A percentile compares a stretch with the other conserved stretches of the same genome.
Evolutionary conservation across 495 filamentous ascomycete species (phyloP).

Genomic region (Chaetomium fimeti): DNA sequence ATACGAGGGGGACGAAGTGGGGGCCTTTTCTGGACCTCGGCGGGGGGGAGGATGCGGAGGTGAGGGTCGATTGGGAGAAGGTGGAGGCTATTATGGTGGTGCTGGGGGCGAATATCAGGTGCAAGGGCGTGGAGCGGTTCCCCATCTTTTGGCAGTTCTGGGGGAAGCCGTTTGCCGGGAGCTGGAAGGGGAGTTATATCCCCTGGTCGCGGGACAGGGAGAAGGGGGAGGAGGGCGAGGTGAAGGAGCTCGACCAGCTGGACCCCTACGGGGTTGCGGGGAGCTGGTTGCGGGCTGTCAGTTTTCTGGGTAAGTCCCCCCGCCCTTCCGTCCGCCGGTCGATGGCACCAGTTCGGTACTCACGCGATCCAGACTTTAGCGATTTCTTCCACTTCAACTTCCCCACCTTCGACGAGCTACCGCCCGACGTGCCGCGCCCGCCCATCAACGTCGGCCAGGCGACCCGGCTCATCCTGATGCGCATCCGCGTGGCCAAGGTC

Average conservation of each 20-base stretch:
- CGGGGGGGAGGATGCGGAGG: background rate
- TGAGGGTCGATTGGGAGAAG: conserved; percentile 66
- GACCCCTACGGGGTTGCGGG: conserved; percentile 64
- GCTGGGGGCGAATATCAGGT: conserved; percentile 53
- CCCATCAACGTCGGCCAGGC: conserved; percentile 57
- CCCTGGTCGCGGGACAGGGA: conserved; percentile 25
- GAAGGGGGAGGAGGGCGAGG: conserved; percentile 15
- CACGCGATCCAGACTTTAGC: conserved; percentile 48
- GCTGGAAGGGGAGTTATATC: conserved; percentile 48
- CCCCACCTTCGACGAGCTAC: conserved; percentile 29
- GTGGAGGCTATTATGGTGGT: conserved; percentile 64
- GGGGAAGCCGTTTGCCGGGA: conserved; percentile 53
- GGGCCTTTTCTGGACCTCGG: conserved; percentile 55
- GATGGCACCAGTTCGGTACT: background rate
- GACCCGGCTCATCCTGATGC: conserved; percentile 63
- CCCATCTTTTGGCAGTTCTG: conserved; percentile 49
- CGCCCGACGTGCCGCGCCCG: conserved; percentile 44
- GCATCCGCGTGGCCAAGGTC: conserved; percentile 52
- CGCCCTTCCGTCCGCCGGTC: background rate
- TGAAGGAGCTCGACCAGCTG: conserved; percentile 36
- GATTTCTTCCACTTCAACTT: conserved; percentile 66
- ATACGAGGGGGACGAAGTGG: conserved; percentile 55
- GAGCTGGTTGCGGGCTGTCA: conserved; percentile 59
- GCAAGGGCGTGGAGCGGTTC: conserved; percentile 44
- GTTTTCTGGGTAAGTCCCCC: conserved; percentile 42